Percentiles rank a stretch among this genome's conserved stretches.
Evolutionary conservation across 2,329 filamentous ascomycete genomes (phyloP).

Genomic region (Aquanectria penicillioides): DNA sequence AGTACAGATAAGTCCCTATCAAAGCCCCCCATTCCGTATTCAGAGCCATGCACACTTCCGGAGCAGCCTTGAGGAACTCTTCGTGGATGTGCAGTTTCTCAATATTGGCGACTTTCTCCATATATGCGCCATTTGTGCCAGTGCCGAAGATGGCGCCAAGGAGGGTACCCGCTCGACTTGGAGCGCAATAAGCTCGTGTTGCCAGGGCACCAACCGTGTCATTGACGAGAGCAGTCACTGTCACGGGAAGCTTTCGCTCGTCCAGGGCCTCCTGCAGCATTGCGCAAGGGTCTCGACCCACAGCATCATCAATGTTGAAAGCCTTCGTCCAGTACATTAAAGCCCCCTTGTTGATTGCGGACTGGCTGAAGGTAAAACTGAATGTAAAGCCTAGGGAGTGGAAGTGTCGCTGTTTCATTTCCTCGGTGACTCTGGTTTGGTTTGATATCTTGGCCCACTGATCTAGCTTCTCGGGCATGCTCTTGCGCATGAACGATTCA

Average conservation of each 20-base stretch:
- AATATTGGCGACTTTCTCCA: conserved; percentile 69
- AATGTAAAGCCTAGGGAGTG: not conserved
- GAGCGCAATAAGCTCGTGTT: conserved; percentile 75
- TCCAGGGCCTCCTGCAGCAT: not conserved
- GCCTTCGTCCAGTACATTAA: not conserved
- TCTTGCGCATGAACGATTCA: not conserved
- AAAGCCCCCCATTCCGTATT: conserved; percentile 3
- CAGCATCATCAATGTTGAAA: not conserved
- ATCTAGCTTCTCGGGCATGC: not conserved
- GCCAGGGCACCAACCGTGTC: conserved; percentile 75
- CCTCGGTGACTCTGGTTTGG: not conserved
- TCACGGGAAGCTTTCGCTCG: not conserved
- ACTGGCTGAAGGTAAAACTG: not conserved
- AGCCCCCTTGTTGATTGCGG: not conserved
- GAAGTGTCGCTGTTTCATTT: too few species aligned
- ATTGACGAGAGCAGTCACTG: not conserved
- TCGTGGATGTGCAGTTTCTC: conserved; percentile 60
- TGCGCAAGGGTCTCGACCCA: not conserved
- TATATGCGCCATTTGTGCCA: conserved; percentile 83
- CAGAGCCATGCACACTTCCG: not conserved
- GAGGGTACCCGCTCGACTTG: conserved; percentile 55
- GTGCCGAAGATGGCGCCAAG: conserved; percentile 84
- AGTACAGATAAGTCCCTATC: too few species aligned
- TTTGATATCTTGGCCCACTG: not conserved
- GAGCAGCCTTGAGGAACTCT: not conserved